Evolutionary conservation across 768 basidiomycete genomes (phyloP), one percentile per base, ranked within the genome.

Genomic region (Dioszegia hungarica): DNA sequence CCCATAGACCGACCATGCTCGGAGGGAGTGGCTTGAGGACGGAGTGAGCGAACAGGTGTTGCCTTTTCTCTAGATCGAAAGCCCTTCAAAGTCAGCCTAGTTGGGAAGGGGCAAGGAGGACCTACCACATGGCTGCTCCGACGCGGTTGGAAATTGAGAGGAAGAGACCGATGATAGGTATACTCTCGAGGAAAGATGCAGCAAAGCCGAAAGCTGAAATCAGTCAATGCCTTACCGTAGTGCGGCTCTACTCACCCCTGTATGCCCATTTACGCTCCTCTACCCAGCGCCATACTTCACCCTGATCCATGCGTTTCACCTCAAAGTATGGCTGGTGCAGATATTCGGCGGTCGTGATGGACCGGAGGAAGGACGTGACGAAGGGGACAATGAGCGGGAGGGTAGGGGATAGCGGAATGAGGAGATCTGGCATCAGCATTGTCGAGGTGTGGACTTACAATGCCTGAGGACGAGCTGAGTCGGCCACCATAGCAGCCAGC

Each of bases 201-300:
- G 83, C 74, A 70, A 94, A 92, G 4, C 92, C 92, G 67, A 95
- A 95, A 0, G 81, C 89, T 90, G 50, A n/a, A 2, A 8, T 37
- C n/a, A 54, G 36, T 15, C 33, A 14, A 28, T n/a, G 22, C 46
- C 28, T 48, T 2, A 10, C 28, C 27, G 17, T 31, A 9, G 5
- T 40, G n/a, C 19, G 12, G 22, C 17, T 4, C 10, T n/a, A 64
- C 72, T 64, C 40, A 89, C 89, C 65, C 65, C 86, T 79, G 65
- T 94, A 93, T 60, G 89, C 87, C 88, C 90, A 89, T 68, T 88
- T 90, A 14, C 88, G 83, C 72, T 94, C 92, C 67, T 90, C 88
- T 56, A 93, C 82, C 76, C 89, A 97, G 1, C 86, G 78, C 2
- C 84, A 84, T 4, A 82, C 76, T 66, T 93, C 84, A 22, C 81